Evolutionary conservation across 1,139 yeast genomes (phyloP).

Genomic region (Yamadazyma songkhlaensis): DNA sequence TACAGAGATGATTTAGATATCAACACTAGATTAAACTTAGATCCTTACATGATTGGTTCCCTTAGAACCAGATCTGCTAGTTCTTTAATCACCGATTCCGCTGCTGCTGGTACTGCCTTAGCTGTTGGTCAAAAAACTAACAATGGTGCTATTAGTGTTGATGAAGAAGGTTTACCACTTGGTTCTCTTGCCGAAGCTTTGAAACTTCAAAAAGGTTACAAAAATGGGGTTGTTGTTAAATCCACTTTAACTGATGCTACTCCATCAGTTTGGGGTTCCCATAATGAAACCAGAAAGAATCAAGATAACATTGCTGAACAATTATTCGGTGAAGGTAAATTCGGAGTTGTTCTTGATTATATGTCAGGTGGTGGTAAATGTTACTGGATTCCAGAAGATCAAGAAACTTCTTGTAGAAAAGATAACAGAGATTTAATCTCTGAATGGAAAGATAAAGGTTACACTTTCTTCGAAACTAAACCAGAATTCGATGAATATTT

Average conservation of each 20-base stretch:
- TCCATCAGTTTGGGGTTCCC: slow-evolving; percentile 79
- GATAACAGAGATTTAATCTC: slow-evolving; percentile 64
- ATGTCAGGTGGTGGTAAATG: slow-evolving; percentile 91
- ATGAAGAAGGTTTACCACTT: slow-evolving; percentile 59
- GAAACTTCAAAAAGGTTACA: slow-evolving; percentile 62
- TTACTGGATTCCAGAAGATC: slow-evolving; percentile 53
- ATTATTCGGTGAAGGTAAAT: slow-evolving; percentile 42
- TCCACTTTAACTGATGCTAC: slow-evolving; percentile 63
- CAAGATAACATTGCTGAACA: slow-evolving; percentile 79
- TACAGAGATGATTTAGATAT: slow-evolving; percentile 48
- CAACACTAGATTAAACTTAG: slow-evolving; percentile 54
- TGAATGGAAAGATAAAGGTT: slow-evolving; percentile 58
- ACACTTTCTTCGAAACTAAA: slow-evolving; percentile 64
- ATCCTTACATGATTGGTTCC: slow-evolving; percentile 67
- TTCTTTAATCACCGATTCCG: slow-evolving; percentile 81
- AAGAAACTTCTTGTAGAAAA: slow-evolving; percentile 61
- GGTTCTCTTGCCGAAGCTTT: slow-evolving; percentile 85
- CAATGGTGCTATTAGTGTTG: slow-evolving; percentile 83
- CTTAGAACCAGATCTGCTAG: slow-evolving; percentile 73
- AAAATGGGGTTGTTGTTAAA: slow-evolving; percentile 84
- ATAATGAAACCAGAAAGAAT: slow-evolving; percentile 61
- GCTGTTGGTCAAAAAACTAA: slow-evolving; percentile 75
- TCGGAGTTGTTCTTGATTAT: slow-evolving; percentile 68
- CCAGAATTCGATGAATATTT: slow-evolving; percentile 44
- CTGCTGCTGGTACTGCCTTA: slow-evolving; percentile 94